Evolutionary conservation across 192 early-diverging fungal species (phyloP), one percentile per base, ranked within the genome.

Genomic region (Rhizophagus sp.): DNA sequence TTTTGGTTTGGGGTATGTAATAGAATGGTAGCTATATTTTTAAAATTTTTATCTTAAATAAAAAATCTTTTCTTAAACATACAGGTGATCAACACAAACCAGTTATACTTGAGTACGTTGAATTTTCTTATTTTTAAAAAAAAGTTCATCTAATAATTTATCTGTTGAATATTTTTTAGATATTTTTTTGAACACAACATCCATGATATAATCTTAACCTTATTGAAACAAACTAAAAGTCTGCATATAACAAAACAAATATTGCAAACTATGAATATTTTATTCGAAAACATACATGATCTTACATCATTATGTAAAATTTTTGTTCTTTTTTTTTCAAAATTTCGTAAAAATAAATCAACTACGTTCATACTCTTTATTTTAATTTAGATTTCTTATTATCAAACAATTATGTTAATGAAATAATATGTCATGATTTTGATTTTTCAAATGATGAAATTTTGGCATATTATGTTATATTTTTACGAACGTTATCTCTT

Each of bases 391-490:
- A 92, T 57, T 87, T 90, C 69, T 80, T 94, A 47, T 83, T 94
- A 12, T 92, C 91, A 39, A 92, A 92, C 80, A 93, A 93, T 83
- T 92, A 91, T 83, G 90, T 94, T 70, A 94, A 94, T 80, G 73
- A 87, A 64, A 84, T 94, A 7, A 92, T 94, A 39, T 81, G 81
- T 10, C 81, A 88, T 30, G 85, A 88, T 5, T 84, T 90, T 25
- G 88, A 93, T 74, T 78, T 88, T 66, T 85, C 84, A n/a, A 91
- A 89, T 82, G 91, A 92, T 24, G 93, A 94, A 78, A 88, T 91
- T 36, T 83, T 93, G 74, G 86, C 87, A 0, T 92, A 92, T 76
- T 94, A 90, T 80, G 88, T 92, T 63, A 89, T 90, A 12, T 88
- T 94, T 11, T 87, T 94, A 75, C 91, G 93, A 74, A 92, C 92